Base-by-base conservation (phyloP, 148 eudicot species). In the Fagopyrum homotropicum region DNA sequence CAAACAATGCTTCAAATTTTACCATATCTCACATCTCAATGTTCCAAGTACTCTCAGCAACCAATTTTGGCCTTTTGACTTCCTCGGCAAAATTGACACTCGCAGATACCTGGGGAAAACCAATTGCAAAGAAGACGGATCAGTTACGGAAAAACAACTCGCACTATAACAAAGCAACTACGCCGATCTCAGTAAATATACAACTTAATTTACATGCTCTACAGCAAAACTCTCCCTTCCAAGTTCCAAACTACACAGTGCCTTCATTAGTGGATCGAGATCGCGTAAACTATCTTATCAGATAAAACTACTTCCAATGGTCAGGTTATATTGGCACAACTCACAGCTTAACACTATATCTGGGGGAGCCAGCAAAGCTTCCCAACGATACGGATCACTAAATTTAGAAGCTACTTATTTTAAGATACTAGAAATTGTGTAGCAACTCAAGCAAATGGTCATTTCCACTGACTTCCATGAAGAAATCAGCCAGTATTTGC, bases 41-140 rank as follows among this genome's bases (percentile, higher is more conserved):
- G 76, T 85, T 80, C 91, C 88, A 86, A 47, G 79, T 78, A 79
- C 85, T 90, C 80, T 90, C 91, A 40, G 88, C 88, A 81, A 76
- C 71, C 55, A 90, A 48, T 72, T 78, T 86, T 7, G 91, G 94
- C 30, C 80, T 72, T 72, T 76, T 86, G 1, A 73, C 19, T 79
- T 83, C 83, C 75, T 88, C 88, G 1, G 84, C 82, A 75, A 90
- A 72, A 77, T 88, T 85, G 79, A 90, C 40, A 8, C 87, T 81
- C 19, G 94, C 94, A 61, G 82, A 77, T 47, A 90, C 74, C 94
- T 90, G 84, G 51, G 15, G 43, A 26, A 10, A 61, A 61, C 43
- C 35, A 17, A 5, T 40, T 60, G 10, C 66, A 60, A 60, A 60
- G 22, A 60, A n/a, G 4, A 63, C 14, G 9, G 66, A 63, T 10